Conservation (phyloP, 129 eudicot genomes). For the Glebionis coronaria region DNA sequence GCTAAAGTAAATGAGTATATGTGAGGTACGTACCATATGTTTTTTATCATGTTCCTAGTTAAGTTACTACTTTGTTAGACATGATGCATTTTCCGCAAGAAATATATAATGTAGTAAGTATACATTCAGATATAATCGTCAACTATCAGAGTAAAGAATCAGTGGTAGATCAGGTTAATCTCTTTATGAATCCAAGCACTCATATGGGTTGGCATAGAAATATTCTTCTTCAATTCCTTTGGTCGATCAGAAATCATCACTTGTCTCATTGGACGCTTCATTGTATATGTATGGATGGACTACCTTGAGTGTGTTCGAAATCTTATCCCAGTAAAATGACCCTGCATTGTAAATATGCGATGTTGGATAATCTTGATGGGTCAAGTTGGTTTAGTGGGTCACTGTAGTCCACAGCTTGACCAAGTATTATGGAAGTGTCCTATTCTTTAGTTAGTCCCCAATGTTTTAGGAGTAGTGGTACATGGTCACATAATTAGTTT, state of each 20-base stretch:
- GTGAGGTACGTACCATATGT: too few species aligned
- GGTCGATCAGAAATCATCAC: constrained; percentile 57
- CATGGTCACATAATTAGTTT: too few species aligned
- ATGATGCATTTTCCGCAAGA: constrained; percentile 27
- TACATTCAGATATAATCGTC: constrained; percentile 27
- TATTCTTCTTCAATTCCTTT: constrained; percentile 93
- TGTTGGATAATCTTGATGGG: too few species aligned
- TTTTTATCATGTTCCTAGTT: too few species aligned
- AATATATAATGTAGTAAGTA: constrained; percentile 28
- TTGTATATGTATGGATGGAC: constrained; percentile 63
- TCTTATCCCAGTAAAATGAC: constrained; percentile 71
- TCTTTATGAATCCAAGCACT: constrained; percentile 52
- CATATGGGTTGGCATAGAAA: too few species aligned
- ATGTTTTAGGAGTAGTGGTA: too few species aligned
- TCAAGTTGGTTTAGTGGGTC: too few species aligned
- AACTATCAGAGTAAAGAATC: constrained; percentile 25
- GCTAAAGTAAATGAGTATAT: too few species aligned
- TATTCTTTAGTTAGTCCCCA: too few species aligned
- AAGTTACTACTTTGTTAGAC: too few species aligned
- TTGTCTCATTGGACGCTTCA: constrained; percentile 56
- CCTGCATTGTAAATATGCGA: constrained; percentile 45
- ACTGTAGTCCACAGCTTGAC: too few species aligned
- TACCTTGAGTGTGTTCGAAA: constrained; percentile 59
- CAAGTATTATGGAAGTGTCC: too few species aligned
- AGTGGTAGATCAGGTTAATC: constrained; percentile 33